These are phyloP conservation scores for Kluyveromyces nonfermentans DNA, from an alignment of 805 yeast species.

Conservation along the genomic window DNA sequence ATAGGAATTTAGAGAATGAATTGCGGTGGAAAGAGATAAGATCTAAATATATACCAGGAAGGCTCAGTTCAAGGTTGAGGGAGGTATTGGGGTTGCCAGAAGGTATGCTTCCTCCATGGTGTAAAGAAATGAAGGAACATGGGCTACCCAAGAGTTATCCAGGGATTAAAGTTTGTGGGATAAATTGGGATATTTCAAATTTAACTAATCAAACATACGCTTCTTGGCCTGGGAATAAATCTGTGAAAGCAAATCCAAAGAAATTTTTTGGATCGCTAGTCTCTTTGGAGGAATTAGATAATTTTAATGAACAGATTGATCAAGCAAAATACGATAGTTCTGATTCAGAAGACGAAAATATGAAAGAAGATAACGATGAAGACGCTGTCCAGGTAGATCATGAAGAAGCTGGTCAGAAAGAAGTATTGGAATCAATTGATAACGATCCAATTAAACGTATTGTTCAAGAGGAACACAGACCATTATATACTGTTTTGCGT, in stretches of 20 bases:
- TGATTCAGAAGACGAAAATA: constrained; percentile 7
- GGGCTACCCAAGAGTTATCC: constrained; percentile 86
- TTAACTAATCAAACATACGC: constrained; percentile 31
- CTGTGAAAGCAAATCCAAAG: constrained; percentile 3
- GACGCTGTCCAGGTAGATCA: background rate
- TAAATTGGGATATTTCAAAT: constrained; percentile 34
- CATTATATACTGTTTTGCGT: constrained; percentile 16
- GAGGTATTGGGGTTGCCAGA: constrained; percentile 60
- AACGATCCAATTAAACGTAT: background rate
- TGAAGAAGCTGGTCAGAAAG: background rate
- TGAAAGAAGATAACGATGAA: constrained; percentile 9
- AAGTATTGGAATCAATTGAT: background rate
- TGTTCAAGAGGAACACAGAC: constrained; percentile 6
- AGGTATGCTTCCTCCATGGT: constrained; percentile 70
- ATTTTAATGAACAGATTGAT: constrained; percentile 12
- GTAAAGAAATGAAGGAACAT: constrained; percentile 48
- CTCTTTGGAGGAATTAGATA: constrained; percentile 18
- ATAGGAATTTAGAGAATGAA: constrained; percentile 47
- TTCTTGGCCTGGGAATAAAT: constrained; percentile 13
- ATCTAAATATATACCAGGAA: constrained; percentile 53
- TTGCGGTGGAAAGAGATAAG: constrained; percentile 27
- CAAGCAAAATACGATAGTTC: background rate
- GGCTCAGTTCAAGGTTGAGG: constrained; percentile 49
- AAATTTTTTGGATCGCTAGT: constrained; percentile 29
- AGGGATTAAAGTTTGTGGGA: constrained; percentile 47